Base-by-base conservation (phyloP, 495 filamentous ascomycete species). In the Hyphodiscus hymeniophilus region DNA sequence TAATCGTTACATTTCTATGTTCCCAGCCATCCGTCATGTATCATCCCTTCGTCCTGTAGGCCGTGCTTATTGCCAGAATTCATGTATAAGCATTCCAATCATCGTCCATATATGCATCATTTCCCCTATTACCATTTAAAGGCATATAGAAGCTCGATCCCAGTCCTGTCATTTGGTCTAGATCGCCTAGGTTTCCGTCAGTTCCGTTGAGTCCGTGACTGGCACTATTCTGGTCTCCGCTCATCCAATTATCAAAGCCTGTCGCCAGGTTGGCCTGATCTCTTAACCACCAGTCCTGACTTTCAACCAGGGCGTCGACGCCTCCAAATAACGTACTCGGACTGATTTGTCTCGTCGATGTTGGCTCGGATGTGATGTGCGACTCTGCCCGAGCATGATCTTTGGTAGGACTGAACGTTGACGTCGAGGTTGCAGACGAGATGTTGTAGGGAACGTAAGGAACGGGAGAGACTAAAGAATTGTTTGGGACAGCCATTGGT, bases 241-340 rank as follows among this genome's bases (percentile, higher is more conserved):
- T 26, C 51, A 53, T 54, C 77, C 77, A 80, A 42, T 66, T 71
- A 16, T 72, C 73, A 45, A 73, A 67, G 8, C 66, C 72, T 11
- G 72, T 47, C 7, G 59, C 62, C 33, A 75, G 54, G 6, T 62
- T 61, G 16, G 63, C 65, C 8, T 74, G 64, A 51, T 79, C 75
- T 6, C 65, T 62, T 34, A 74, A 58, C 77, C 76, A 80, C 77
- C 77, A 81, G 30, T 79, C 70, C 41, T 77, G 77, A 46, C 70
- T 75, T 39, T 73, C 68, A 6, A 79, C 68, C 17, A 76, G 51
- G 4, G 68, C 68, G 8, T 75, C 70, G 3, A 73, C 60, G 18
- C 59, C 58, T 5, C 64, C 66, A 10, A 71, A 70, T 18, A 77
- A 47, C 0, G 47, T 51, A 31, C 42, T 50, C 16, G 52, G 50